phyloP scores from a whole-genome alignment of 352 stramenopile species.

The Pythium phragmiticola region DNA sequence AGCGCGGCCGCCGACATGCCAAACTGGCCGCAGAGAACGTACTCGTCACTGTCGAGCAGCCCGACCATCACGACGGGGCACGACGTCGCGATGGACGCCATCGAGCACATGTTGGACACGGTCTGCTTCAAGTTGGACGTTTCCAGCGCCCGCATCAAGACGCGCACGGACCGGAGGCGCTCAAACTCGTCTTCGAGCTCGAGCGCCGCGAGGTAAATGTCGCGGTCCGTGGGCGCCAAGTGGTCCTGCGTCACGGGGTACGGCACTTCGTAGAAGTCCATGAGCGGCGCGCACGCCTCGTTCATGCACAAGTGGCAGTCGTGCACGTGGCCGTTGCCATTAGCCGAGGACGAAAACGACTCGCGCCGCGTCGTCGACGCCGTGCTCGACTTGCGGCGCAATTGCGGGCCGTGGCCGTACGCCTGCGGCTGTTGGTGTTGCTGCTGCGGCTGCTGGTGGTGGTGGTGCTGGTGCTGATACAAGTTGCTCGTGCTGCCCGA shows the following conservation, averaged over 20 bases:
- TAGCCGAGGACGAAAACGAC: slow-evolving; percentile 32
- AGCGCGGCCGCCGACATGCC: slow-evolving; percentile 32
- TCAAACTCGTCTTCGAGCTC: slow-evolving; percentile 60
- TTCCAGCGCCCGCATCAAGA: slow-evolving; percentile 41
- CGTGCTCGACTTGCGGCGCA: slow-evolving; percentile 48
- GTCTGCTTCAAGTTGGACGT: slow-evolving; percentile 42
- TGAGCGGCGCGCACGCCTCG: slow-evolving; percentile 56
- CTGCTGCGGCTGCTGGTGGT: slow-evolving; percentile 5
- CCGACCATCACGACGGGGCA: slow-evolving; percentile 70
- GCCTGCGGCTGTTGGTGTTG: not conserved
- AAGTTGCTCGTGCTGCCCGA: slow-evolving; percentile 18
- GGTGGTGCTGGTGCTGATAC: not conserved
- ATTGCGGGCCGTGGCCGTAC: not conserved
- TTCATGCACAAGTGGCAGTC: slow-evolving; percentile 63
- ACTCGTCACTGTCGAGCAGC: slow-evolving; percentile 57
- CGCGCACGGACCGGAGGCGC: slow-evolving; percentile 43
- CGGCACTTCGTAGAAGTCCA: slow-evolving; percentile 47
- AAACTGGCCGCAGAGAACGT: slow-evolving; percentile 52
- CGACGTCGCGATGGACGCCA: slow-evolving; percentile 72
- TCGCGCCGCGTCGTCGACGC: slow-evolving; percentile 37
- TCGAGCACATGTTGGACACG: slow-evolving; percentile 68
- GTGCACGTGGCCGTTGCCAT: not conserved
- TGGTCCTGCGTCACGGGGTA: slow-evolving; percentile 62
- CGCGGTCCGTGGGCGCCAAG: slow-evolving; percentile 42
- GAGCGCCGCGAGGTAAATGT: slow-evolving; percentile 49